phyloP scores from a whole-genome alignment of 768 basidiomycete genomes.

The Xerocomus potaroensis region DNA sequence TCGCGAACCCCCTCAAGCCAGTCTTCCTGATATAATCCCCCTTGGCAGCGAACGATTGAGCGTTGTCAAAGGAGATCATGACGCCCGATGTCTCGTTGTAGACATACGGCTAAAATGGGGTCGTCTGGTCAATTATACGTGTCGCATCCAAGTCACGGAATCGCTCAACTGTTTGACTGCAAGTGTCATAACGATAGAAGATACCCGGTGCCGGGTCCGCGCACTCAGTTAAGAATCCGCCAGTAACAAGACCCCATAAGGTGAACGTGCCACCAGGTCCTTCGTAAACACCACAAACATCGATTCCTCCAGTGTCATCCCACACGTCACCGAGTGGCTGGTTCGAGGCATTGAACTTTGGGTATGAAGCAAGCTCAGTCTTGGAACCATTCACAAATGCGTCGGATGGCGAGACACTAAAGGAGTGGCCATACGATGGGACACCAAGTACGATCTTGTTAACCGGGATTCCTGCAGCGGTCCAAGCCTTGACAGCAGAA shows the following conservation, averaged over 20 bases:
- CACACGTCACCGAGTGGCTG: constrained; percentile 51
- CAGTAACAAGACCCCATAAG: constrained; percentile 56
- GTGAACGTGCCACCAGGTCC: constrained; percentile 50
- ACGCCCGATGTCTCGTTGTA: constrained; percentile 52
- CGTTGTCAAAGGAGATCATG: constrained; percentile 62
- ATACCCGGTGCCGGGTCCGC: constrained; percentile 39
- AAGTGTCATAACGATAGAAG: constrained; percentile 52
- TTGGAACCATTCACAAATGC: too few species aligned
- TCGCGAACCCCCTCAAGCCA: constrained; percentile 57
- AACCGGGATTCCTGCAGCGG: too few species aligned
- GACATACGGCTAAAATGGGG: constrained; percentile 49
- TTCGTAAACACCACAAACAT: constrained; percentile 50
- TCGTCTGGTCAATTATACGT: too few species aligned
- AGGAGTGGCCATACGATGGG: too few species aligned
- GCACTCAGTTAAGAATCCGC: constrained; percentile 43
- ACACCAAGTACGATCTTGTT: too few species aligned
- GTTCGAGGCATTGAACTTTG: constrained; percentile 40
- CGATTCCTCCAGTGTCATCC: constrained; percentile 46
- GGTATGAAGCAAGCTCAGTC: too few species aligned
- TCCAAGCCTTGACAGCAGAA: too few species aligned
- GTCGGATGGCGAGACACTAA: too few species aligned
- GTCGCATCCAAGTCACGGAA: too few species aligned
- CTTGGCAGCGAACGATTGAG: constrained; percentile 52
- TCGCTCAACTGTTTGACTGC: constrained; percentile 64
- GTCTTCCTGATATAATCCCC: constrained; percentile 51